Evolutionary conservation across 2,329 filamentous ascomycete genomes (phyloP).

Genomic region (Peltaster fructicola): DNA sequence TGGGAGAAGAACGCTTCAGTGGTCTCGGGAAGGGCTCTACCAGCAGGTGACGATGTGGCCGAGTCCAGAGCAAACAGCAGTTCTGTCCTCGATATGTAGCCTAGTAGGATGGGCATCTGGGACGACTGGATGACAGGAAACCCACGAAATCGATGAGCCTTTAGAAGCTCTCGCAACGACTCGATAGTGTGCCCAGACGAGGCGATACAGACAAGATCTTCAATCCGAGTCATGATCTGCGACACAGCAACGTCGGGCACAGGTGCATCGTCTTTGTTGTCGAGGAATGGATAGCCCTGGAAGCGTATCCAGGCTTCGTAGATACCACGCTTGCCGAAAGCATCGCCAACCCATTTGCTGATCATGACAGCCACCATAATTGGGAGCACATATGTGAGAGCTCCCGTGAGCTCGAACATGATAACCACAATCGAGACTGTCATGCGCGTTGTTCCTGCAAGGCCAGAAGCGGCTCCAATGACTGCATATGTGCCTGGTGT

Average conservation of each 20-base stretch:
- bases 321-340: slow-evolving; percentile 79
- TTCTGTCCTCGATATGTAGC: slow-evolving; percentile 88
- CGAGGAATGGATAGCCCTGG: slow-evolving; percentile 87
- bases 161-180: slow-evolving; percentile 52
- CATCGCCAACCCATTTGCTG: slow-evolving; percentile 94
- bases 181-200: slow-evolving; percentile 67
- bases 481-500: slow-evolving; percentile 94
- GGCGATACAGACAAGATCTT: slow-evolving; percentile 77
- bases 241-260: slow-evolving; percentile 74
- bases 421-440: slow-evolving; percentile 98
- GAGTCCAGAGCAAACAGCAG: slow-evolving; percentile 62
- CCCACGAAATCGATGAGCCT: slow-evolving; percentile 62
- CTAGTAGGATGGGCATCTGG: slow-evolving; percentile 61
- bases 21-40: slow-evolving; percentile 44
- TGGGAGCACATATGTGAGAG: slow-evolving; percentile 85
- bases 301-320: slow-evolving; percentile 97
- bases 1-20: slow-evolving; percentile 75
- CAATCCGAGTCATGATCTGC: slow-evolving; percentile 80
- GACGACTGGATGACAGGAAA: slow-evolving; percentile 78
- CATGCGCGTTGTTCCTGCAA: slow-evolving; percentile 86
- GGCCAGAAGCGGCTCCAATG: slow-evolving; percentile 83
- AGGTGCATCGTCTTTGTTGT: slow-evolving; percentile 62
- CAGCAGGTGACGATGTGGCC: slow-evolving; percentile 29
- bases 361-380: slow-evolving; percentile 99
- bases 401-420: slow-evolving; percentile 96